Conservation (phyloP, 768 basidiomycete genomes). For the Tulasnella calospora region DNA sequence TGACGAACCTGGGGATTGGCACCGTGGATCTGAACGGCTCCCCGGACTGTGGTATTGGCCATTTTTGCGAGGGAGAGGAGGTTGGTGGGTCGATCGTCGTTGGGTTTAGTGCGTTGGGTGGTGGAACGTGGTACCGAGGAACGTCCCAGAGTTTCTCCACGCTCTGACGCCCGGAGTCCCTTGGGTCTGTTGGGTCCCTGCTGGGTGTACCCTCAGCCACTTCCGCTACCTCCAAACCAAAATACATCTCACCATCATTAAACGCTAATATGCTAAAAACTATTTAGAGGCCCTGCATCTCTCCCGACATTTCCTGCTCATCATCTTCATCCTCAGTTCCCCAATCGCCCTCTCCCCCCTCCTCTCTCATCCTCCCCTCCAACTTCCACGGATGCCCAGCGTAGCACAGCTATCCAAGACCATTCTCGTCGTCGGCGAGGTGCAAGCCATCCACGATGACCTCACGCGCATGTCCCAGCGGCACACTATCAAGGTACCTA, state of each 20-base stretch:
- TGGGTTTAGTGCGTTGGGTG: slow-evolving; percentile 9
- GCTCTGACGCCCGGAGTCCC: background rate
- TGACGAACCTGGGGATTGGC: slow-evolving; percentile 83
- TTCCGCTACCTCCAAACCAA: background rate
- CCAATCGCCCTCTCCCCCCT: background rate
- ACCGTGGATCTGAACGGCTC: slow-evolving; percentile 87
- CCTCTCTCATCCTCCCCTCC: background rate
- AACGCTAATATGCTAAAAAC: slow-evolving; percentile 16
- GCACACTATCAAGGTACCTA: slow-evolving; percentile 19
- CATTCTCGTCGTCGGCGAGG: slow-evolving; percentile 25
- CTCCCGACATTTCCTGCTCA: background rate
- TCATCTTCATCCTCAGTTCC: background rate
- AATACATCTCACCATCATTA: slow-evolving; percentile 23
- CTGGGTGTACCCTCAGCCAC: slow-evolving; percentile 23
- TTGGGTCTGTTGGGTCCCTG: background rate
- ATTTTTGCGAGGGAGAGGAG: slow-evolving; percentile 40
- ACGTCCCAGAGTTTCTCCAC: slow-evolving; percentile 8
- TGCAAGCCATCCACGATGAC: slow-evolving; percentile 20
- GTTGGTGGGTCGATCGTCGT: slow-evolving; percentile 12
- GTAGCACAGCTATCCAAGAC: slow-evolving; percentile 23
- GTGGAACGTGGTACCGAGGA: slow-evolving; percentile 8
- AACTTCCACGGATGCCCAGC: slow-evolving; percentile 12
- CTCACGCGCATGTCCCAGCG: slow-evolving; percentile 20
- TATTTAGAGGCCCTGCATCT: slow-evolving; percentile 21
- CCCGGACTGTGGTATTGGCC: slow-evolving; percentile 89